Conservation (phyloP, 768 basidiomycete species). For the Pleurotus platypus region DNA sequence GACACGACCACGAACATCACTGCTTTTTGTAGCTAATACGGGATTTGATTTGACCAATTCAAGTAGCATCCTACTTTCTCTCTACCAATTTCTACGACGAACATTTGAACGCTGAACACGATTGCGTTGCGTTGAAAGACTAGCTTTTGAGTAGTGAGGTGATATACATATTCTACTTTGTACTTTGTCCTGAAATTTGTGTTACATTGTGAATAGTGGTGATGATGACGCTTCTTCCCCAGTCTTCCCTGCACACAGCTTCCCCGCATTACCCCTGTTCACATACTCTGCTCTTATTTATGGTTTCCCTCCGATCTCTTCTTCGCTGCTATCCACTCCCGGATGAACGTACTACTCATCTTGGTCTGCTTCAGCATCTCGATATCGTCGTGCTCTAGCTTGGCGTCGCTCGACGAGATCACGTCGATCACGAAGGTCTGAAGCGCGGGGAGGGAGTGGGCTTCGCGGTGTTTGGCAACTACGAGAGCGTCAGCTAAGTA, state of each 20-base stretch:
- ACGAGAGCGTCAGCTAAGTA: background rate
- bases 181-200: too few relatives aligned
- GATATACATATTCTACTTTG: too few relatives aligned
- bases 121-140: too few relatives aligned
- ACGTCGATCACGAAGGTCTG: conserved; percentile 83
- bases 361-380: conserved; percentile 74
- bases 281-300: conserved; percentile 19
- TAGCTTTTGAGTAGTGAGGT: too few relatives aligned
- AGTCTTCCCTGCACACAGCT: background rate
- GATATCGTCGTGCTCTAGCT: conserved; percentile 62
- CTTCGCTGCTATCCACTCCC: conserved; percentile 73
- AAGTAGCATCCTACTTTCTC: too few relatives aligned
- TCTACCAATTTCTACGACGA: too few relatives aligned
- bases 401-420: conserved; percentile 64
- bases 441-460: conserved; percentile 55
- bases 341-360: conserved; percentile 92
- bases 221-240: background rate
- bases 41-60: too few relatives aligned
- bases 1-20: background rate
- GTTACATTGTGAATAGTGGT: background rate
- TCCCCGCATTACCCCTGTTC: too few relatives aligned
- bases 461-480: conserved; percentile 67
- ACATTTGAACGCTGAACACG: too few relatives aligned
- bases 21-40: too few relatives aligned
- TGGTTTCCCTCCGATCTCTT: conserved; percentile 3